These are phyloP conservation scores for Phyllachora maydis DNA, from an alignment of 2,329 filamentous ascomycete genomes.

Conservation along the genomic window DNA sequence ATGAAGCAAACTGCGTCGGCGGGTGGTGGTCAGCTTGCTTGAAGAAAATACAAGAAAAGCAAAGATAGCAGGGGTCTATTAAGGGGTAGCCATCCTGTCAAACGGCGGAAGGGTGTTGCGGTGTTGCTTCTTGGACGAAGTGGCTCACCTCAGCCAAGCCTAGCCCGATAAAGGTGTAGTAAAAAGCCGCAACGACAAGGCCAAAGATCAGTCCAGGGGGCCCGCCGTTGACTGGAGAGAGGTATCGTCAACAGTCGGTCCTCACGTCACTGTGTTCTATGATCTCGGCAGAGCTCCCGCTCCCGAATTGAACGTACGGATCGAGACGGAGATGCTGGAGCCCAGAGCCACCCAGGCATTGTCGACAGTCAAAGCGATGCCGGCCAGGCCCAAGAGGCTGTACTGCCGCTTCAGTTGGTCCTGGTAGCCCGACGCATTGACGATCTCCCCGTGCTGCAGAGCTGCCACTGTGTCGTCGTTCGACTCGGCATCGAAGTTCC, in stretches of 20 bases:
- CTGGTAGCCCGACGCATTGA: conserved; percentile 43
- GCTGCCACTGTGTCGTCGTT: conserved; percentile 13
- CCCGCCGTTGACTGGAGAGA: conserved; percentile 15
- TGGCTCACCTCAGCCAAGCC: conserved; percentile 17
- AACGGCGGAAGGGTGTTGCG: too few species aligned
- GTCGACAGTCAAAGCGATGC: conserved; percentile 38
- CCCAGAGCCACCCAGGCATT: conserved; percentile 45
- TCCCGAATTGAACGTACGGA: conserved; percentile 17
- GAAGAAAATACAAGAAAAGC: too few species aligned
- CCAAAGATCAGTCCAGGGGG: conserved; percentile 20
- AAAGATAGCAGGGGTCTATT: too few species aligned
- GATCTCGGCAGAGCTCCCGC: too few species aligned
- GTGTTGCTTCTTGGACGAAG: too few species aligned
- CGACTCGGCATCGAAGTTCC: conserved; percentile 4
- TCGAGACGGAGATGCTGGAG: conserved; percentile 33
- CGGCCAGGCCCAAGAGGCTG: conserved; percentile 34
- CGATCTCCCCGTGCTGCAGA: conserved; percentile 16
- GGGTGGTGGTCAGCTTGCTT: too few species aligned
- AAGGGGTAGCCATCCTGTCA: too few species aligned
- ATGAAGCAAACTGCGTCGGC: conserved; percentile 39
- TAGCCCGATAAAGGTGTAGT: conserved; percentile 19
- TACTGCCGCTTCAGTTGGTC: conserved; percentile 45
- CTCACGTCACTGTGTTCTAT: too few species aligned
- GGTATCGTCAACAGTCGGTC: too few species aligned
- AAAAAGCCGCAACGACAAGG: conserved; percentile 19